Conservation (phyloP, 2,329 filamentous ascomycete genomes). For the Fusarium ramigenum region DNA sequence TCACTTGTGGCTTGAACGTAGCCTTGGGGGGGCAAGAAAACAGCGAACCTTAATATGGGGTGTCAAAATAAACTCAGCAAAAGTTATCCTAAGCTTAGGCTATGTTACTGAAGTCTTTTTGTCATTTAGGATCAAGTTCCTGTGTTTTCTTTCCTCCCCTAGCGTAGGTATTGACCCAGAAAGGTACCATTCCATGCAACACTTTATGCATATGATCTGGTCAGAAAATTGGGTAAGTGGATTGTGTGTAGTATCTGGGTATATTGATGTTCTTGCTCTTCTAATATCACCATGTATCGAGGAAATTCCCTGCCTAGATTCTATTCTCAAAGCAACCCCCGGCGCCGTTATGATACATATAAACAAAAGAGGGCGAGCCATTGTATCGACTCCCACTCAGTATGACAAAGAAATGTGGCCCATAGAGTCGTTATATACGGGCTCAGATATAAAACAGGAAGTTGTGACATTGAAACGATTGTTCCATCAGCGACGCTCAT, state of each 20-base stretch:
- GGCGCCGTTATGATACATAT: conserved; percentile 29
- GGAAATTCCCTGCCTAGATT: conserved; percentile 5
- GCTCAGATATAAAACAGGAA: conserved; percentile 23
- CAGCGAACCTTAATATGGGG: too few relatives aligned
- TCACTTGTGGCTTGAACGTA: neutral
- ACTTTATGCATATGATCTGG: neutral
- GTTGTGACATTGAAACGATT: conserved; percentile 16
- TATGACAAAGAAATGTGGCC: conserved; percentile 20
- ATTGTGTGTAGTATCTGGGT: conserved; percentile 32
- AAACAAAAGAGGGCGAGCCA: conserved; percentile 26
- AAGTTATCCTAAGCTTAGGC: too few relatives aligned
- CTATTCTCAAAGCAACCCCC: conserved; percentile 8
- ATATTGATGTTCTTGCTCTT: conserved; percentile 28
- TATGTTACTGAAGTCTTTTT: too few relatives aligned
- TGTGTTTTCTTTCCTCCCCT: too few relatives aligned
- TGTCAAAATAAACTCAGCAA: too few relatives aligned
- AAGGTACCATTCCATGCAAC: neutral
- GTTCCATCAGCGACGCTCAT: conserved; percentile 29
- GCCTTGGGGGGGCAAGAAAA: too few relatives aligned
- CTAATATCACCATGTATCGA: neutral
- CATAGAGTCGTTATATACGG: conserved; percentile 25
- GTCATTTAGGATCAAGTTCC: too few relatives aligned
- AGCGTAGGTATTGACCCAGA: neutral
- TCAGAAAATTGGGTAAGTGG: neutral
- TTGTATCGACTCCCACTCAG: conserved; percentile 8